Conservation (phyloP, 768 basidiomycete species). For the Basidioascus undulatus region DNA sequence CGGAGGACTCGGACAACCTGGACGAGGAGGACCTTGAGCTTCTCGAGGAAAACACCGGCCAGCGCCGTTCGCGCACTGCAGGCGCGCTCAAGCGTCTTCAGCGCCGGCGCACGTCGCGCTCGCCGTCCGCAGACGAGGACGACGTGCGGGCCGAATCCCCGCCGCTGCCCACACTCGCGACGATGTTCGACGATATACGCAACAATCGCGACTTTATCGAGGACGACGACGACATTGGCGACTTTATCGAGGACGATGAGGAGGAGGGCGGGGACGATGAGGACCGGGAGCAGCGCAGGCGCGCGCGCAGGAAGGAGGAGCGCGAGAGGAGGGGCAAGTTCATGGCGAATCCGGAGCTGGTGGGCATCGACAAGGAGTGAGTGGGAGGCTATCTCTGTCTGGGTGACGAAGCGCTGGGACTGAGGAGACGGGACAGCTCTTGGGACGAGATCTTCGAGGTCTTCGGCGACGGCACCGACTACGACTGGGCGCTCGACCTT, state of each 20-base stretch:
- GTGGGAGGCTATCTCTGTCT: too few species aligned
- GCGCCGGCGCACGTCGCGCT: conserved; percentile 44
- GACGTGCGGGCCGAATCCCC: too few species aligned
- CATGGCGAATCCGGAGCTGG: conserved; percentile 40
- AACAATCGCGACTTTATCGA: conserved; percentile 53
- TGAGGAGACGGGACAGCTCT: too few species aligned
- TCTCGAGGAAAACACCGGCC: conserved; percentile 61
- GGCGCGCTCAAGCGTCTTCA: conserved; percentile 50
- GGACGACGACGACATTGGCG: conserved; percentile 52
- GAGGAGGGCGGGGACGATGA: conserved; percentile 40
- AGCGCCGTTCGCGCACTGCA: too few species aligned
- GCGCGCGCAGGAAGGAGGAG: conserved; percentile 27
- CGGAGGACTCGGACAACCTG: conserved; percentile 21
- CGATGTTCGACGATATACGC: too few species aligned
- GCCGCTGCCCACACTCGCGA: too few species aligned
- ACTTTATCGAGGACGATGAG: conserved; percentile 35
- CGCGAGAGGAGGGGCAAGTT: conserved; percentile 36
- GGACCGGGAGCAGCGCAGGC: conserved; percentile 39
- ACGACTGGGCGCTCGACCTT: conserved; percentile 63
- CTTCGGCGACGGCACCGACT: conserved; percentile 89
- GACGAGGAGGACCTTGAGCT: conserved; percentile 77
- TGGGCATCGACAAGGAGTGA: conserved; percentile 62
- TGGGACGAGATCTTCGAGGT: conserved; percentile 93
- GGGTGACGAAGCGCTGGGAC: too few species aligned
- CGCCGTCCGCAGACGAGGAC: conserved; percentile 18